These are phyloP conservation scores for Plasmodium malariae DNA, from an alignment of 169 alveolate genomes.

Conservation along the genomic window DNA sequence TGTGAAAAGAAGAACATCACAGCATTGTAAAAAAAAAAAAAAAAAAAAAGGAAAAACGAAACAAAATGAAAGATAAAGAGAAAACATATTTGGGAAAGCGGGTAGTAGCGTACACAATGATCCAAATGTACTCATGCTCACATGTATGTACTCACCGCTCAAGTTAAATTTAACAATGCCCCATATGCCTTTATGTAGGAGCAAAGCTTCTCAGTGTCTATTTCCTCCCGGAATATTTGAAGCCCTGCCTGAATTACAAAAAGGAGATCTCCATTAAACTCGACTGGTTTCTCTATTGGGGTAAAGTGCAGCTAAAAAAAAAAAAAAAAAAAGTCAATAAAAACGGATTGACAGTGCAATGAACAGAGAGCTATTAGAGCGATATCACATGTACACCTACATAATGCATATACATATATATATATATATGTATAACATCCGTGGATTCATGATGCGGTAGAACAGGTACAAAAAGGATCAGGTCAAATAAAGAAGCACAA, in stretches of 20 bases:
- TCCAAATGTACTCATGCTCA: neutral
- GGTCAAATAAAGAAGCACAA: no score
- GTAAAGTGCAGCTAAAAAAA: conserved; percentile 36
- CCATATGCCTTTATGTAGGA: conserved; percentile 46
- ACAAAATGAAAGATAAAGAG: neutral
- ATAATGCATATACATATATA: no score
- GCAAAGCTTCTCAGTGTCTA: conserved; percentile 30
- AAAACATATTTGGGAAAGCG: neutral
- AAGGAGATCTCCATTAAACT: conserved; percentile 30
- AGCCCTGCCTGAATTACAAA: conserved; percentile 66
- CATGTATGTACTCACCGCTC: neutral
- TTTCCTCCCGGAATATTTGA: conserved; percentile 56
- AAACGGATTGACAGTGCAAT: no score
- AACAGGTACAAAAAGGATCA: no score
- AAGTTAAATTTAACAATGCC: conserved; percentile 18
- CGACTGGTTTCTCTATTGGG: conserved; percentile 54
- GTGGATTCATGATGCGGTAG: no score
- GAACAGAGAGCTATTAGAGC: no score
- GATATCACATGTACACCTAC: no score
- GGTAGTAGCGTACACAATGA: neutral
- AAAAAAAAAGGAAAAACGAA: neutral
- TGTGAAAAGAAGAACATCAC: no score
- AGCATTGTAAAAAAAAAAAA: no score
- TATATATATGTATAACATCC: no score
- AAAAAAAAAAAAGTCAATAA: neutral